Evolutionary conservation across 1,139 yeast species (phyloP), one percentile per base, ranked within the genome.

Genomic region (Pichia sp.): DNA sequence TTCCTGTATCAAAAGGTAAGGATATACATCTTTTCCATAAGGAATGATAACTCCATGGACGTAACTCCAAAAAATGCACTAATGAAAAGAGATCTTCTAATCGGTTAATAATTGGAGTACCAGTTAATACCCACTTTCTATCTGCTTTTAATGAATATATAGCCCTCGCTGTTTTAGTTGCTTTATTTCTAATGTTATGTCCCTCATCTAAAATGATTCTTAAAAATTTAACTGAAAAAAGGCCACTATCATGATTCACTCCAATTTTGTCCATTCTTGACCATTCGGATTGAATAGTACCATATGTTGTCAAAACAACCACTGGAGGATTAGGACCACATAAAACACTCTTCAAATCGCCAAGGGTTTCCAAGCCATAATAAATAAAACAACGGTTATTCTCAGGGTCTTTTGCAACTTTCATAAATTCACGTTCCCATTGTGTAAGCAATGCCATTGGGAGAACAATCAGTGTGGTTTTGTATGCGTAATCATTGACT

Each of bases 21-120:
- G 96, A 84, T 29, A 92, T 79, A 61, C 90, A 89, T 7, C 90
- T 80, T 55, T 82, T 84, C 98, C 98, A 92, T 53, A 85, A 82
- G 0, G 87, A 74, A 50, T 85, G 82, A 55, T 85, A 84, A 42
- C 82, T 73, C 97, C 97, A 92, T 0, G 97, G 97, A 55, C 86
- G 90, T 11, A 90, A 66, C 38, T 79, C 74, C 39, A 92, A 66
- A 56, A 83, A 92, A 56, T 80, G 81, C 20, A 89, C 77, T 42
- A 89, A 65, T 3, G 96, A 82, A 59, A 76, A 92, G 41, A 92
- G 66, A 63, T 92, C 98, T 60, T 92, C 58, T 8, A 92, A 69
- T 50, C 90, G 68, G 62, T 92, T 92, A 41, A 90, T 85, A 40
- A 92, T 87, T 0, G 98, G 97, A 0, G 98, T 92, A 12, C 98